Percentiles rank a stretch among this genome's conserved stretches.
Conservation (phyloP, 306 rosid genomes). For the Glycine soja region DNA sequence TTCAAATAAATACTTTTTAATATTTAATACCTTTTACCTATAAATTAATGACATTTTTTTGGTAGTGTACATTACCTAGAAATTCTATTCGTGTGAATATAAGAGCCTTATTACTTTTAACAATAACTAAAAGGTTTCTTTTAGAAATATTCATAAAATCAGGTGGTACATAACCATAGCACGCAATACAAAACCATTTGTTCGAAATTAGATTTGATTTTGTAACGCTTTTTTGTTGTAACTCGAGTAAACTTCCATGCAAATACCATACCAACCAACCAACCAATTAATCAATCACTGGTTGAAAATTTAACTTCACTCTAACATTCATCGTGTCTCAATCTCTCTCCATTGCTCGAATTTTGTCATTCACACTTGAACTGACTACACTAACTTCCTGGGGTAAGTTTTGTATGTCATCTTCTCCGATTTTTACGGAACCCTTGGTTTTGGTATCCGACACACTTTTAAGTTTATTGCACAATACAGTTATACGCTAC, state of each 20-base stretch:
- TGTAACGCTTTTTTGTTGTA: background rate
- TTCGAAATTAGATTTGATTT: background rate
- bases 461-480: no score
- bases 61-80: background rate
- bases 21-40: background rate
- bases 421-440: no score
- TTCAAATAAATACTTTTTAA: background rate
- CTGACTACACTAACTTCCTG: no score
- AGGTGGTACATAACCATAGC: background rate
- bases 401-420: background rate
- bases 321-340: no score
- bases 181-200: background rate
- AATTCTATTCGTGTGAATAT: background rate
- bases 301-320: no score
- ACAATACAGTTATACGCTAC: no score
- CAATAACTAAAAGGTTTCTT: background rate
- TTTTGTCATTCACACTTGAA: constrained; percentile 9
- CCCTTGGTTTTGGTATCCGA: no score
- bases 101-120: background rate
- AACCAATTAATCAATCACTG: no score
- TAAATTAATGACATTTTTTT: background rate
- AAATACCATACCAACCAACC: background rate
- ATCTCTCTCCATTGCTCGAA: constrained; percentile 6
- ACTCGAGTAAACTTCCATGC: background rate
- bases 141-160: background rate